Conservation (phyloP, 768 basidiomycete genomes). For the Termitomyces sp. region DNA sequence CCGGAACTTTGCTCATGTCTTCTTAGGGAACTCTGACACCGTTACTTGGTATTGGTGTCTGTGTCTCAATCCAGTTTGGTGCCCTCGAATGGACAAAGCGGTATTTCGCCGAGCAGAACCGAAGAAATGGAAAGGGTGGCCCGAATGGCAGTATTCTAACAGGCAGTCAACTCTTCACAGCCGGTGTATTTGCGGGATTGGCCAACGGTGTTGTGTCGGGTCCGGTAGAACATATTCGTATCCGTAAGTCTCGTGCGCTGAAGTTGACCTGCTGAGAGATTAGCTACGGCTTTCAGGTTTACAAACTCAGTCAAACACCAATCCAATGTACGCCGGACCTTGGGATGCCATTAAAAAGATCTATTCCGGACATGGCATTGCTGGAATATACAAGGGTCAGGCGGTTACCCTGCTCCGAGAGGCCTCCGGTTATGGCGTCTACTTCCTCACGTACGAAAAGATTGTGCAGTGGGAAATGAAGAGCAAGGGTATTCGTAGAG, state of each 20-base stretch:
- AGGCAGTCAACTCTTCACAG: constrained; percentile 61
- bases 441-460: constrained; percentile 92
- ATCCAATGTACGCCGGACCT: constrained; percentile 79
- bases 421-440: constrained; percentile 77
- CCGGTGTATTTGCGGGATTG: constrained; percentile 84
- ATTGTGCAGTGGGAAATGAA: constrained; percentile 84
- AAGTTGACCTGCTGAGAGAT: constrained; percentile 2
- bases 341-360: constrained; percentile 89
- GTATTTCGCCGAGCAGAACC: constrained; percentile 64
- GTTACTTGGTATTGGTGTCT: constrained; percentile 87
- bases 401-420: constrained; percentile 84
- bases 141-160: constrained; percentile 58
- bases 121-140: constrained; percentile 56
- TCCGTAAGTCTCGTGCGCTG: constrained; percentile 53
- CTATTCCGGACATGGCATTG: constrained; percentile 66
- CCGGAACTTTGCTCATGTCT: constrained; percentile 1
- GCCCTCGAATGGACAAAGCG: constrained; percentile 86
- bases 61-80: constrained; percentile 95
- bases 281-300: constrained; percentile 51
- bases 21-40: constrained; percentile 85
- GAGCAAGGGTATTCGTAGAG: constrained; percentile 65
- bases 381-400: constrained; percentile 92
- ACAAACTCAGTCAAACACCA: constrained; percentile 83
- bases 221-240: constrained; percentile 97
- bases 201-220: constrained; percentile 92